Conservation (phyloP, 2,329 filamentous ascomycete species). For the Microdochium bolleyi region DNA sequence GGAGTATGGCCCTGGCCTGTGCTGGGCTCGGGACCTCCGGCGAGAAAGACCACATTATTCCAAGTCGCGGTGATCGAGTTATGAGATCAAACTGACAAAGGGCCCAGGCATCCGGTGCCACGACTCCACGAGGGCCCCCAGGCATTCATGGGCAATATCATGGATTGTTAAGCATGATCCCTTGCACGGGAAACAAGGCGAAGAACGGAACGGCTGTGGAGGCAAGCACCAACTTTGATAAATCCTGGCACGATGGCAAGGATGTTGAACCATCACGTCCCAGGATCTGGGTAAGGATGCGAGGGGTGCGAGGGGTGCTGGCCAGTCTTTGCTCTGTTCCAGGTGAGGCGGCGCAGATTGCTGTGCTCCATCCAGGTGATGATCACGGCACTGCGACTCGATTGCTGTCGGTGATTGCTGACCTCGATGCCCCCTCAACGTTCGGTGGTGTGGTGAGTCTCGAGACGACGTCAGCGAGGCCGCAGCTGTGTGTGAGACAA, state of each 20-base stretch:
- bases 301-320: too few relatives aligned
- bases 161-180: not conserved
- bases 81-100: not conserved
- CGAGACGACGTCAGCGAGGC: too few relatives aligned
- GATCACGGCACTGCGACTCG: too few relatives aligned
- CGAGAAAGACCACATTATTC: not conserved
- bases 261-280: not conserved
- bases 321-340: too few relatives aligned
- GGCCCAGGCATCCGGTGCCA: not conserved
- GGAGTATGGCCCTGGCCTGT: not conserved
- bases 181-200: not conserved
- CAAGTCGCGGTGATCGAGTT: not conserved
- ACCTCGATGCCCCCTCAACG: too few relatives aligned
- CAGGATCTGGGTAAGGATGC: too few relatives aligned
- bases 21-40: not conserved
- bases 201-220: not conserved
- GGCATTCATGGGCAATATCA: not conserved
- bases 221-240: not conserved
- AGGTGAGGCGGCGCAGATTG: too few relatives aligned
- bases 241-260: not conserved
- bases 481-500: not conserved
- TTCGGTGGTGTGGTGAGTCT: too few relatives aligned
- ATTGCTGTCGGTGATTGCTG: too few relatives aligned
- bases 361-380: too few relatives aligned
- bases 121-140: not conserved